phyloP scores from a whole-genome alignment of 2,329 filamentous ascomycete genomes.

The Plenodomus lindquistii region DNA sequence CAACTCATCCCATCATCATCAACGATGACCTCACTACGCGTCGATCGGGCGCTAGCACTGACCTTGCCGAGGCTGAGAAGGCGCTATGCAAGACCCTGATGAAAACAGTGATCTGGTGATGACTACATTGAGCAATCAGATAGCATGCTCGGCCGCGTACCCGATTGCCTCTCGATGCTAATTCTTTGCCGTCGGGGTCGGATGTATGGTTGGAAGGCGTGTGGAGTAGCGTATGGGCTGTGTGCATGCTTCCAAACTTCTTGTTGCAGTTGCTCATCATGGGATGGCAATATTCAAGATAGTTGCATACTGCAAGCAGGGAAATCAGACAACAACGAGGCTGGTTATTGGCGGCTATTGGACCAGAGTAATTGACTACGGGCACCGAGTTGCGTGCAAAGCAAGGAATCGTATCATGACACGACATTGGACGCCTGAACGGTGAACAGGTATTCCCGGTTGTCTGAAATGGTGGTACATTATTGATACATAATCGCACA shows the following conservation, averaged over 20 bases:
- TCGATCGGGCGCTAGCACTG: not conserved
- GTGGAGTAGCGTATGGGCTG: too few species aligned
- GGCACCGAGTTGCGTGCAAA: too few species aligned
- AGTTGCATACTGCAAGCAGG: too few species aligned
- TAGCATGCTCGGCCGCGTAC: constrained; percentile 8
- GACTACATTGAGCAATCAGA: constrained; percentile 3
- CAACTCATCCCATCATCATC: constrained; percentile 13
- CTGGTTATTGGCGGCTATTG: not conserved
- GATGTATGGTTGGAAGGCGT: too few species aligned
- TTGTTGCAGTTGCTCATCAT: too few species aligned
- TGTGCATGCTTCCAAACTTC: too few species aligned
- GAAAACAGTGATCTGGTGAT: constrained; percentile 7
- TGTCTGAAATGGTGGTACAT: not conserved
- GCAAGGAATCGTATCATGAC: not conserved
- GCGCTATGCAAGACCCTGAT: constrained; percentile 2
- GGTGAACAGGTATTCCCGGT: not conserved
- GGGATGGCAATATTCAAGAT: too few species aligned
- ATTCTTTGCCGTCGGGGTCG: too few species aligned
- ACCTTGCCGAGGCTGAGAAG: not conserved
- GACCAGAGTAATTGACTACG: too few species aligned
- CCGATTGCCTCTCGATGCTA: constrained; percentile 11
- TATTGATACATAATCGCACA: not conserved
- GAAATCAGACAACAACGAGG: not conserved
- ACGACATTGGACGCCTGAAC: constrained; percentile 2
- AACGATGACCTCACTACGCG: not conserved